Conservation (phyloP, 2,329 filamentous ascomycete genomes). For the Neofusicoccum umdonicola region DNA sequence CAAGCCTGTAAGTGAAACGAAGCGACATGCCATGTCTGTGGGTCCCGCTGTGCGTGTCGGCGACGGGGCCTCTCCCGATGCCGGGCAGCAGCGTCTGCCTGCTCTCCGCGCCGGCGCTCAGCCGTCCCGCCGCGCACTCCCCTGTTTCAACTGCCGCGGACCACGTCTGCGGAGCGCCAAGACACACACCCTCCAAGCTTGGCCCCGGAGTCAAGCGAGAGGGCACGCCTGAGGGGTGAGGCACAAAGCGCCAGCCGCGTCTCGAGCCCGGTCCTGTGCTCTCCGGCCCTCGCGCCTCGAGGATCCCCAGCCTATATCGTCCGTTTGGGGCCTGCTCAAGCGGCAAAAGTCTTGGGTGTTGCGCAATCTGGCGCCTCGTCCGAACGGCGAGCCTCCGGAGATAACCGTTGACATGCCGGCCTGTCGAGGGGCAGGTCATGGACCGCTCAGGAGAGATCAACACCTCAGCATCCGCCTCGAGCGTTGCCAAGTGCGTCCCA, state of each 20-base stretch:
- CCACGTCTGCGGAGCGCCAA: slow-evolving; percentile 1
- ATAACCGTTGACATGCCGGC: neutral
- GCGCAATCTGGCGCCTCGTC: neutral
- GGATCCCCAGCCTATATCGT: neutral
- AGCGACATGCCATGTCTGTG: neutral
- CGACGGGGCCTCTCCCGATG: neutral
- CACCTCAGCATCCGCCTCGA: neutral
- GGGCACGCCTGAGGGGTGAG: neutral
- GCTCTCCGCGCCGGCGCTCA: neutral
- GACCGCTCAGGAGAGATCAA: slow-evolving; percentile 8
- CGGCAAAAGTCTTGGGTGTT: neutral
- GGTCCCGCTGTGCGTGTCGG: neutral
- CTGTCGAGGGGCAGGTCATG: neutral
- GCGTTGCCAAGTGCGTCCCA: neutral
- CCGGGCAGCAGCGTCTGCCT: neutral
- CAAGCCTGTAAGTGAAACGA: neutral
- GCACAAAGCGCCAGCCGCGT: neutral
- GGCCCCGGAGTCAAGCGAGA: neutral
- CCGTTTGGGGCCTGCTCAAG: neutral
- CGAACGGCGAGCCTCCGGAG: neutral
- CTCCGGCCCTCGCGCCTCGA: neutral
- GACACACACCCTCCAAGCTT: neutral
- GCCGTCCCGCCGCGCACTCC: slow-evolving; percentile 3
- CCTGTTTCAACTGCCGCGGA: slow-evolving; percentile 7
- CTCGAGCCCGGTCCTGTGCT: neutral